Base-by-base conservation (phyloP, 495 filamentous ascomycete genomes). In the Penicillium diatomitis region DNA sequence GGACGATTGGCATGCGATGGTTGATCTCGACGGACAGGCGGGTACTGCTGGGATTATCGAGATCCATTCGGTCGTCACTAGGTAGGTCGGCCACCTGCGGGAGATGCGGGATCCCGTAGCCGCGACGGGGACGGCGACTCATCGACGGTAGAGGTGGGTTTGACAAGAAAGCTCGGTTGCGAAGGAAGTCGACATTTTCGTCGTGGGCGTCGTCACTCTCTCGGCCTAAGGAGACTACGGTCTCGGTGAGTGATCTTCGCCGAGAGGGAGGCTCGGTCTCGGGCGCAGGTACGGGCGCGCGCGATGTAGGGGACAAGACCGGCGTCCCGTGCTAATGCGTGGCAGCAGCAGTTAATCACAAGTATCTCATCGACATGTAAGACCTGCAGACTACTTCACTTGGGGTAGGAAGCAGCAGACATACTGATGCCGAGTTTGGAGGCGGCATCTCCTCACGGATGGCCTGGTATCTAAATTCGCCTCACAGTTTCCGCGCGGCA, bases 101-200 rank as follows among this genome's bases (percentile, higher is more conserved):
- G 27, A 53, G 55, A n/a, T 56, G 53, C 5, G 55, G 51, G 28
- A 44, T 51, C 6, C 62, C 60, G 48, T 65, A 64, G 32, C 65
- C 64, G 28, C 69, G 64, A 40, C 66, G 68, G 41, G 63, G 65
- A 38, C 66, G 58, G 43, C 65, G 64, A 48, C 56, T 68, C 44
- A 66, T 53, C 3, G 67, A 60, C 37, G 65, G 67, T 57, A 67
- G 43, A 52, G 62, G 47, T 53, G 61, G 52, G 53, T 58, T 47
- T 63, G 59, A 41, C 48, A 69, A 49, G 49, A 65, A 52, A 59
- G 54, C 54, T 12, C 69, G 69, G 42, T 69, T 68, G 34, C 80
- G 74, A 43, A 83, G 63, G 52, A 81, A 81, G 61, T 64, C 76
- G 46, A 82, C 70, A 65, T 82, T 81, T 47, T 75, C 79, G 58